Conservation (phyloP, 1,139 yeast species). For the Candida glucosophila region DNA sequence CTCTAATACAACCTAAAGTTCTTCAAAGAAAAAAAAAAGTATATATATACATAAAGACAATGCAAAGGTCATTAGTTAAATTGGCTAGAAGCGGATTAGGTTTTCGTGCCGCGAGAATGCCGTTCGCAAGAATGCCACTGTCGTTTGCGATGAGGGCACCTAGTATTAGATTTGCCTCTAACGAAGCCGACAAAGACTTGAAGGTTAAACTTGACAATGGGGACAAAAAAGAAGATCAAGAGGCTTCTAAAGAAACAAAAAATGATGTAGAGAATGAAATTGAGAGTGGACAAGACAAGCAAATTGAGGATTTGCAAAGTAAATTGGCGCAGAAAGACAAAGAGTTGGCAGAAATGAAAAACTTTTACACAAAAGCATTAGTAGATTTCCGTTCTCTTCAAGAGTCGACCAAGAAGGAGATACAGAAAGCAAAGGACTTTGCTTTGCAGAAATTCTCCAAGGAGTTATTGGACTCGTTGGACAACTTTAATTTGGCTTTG, state of each 20-base stretch:
- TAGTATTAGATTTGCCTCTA: no score
- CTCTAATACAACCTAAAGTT: no score
- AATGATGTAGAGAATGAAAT: conserved; percentile 4
- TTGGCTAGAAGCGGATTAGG: no score
- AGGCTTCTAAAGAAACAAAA: conserved; percentile 1
- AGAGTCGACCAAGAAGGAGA: conserved; percentile 81
- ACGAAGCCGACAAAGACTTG: neutral
- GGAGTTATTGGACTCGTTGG: conserved; percentile 83
- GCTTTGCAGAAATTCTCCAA: conserved; percentile 91
- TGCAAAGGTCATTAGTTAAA: no score
- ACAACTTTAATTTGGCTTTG: conserved; percentile 85
- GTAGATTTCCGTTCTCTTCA: conserved; percentile 94
- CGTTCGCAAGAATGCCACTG: no score
- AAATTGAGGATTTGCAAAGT: conserved; percentile 37
- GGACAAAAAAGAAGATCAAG: neutral
- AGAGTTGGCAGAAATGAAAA: conserved; percentile 76
- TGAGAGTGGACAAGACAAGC: conserved; percentile 8
- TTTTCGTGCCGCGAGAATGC: no score
- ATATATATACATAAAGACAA: no score
- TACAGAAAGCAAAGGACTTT: conserved; percentile 80
- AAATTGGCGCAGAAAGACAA: conserved; percentile 64
- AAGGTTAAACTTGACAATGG: neutral
- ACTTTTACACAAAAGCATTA: conserved; percentile 71
- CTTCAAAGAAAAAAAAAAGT: no score
- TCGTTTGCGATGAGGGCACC: no score